phyloP scores from a whole-genome alignment of 2,329 filamentous ascomycete genomes.

The Neopestalotiopsis clavispora region DNA sequence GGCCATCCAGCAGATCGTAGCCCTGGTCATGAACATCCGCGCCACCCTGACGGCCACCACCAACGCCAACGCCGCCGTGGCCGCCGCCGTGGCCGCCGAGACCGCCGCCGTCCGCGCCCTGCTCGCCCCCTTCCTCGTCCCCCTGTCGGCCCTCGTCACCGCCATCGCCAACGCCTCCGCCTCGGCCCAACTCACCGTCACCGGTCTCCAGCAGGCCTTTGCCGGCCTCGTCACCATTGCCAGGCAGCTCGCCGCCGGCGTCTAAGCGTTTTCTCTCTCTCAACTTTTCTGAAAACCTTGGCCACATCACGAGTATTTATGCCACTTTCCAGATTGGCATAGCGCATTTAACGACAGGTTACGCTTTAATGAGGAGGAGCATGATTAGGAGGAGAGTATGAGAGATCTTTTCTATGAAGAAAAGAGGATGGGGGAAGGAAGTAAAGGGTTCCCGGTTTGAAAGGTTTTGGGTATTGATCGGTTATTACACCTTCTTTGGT shows the following conservation, averaged over 20 bases:
- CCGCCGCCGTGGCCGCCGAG: background rate
- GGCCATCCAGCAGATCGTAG: background rate
- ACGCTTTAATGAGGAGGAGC: background rate
- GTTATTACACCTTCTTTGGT: background rate
- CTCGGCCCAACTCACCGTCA: slow-evolving; percentile 5
- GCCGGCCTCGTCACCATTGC: background rate
- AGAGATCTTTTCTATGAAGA: background rate
- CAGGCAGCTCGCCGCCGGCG: background rate
- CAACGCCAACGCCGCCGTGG: background rate
- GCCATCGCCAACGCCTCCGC: slow-evolving; percentile 3
- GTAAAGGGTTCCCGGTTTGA: background rate
- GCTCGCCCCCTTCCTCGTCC: slow-evolving; percentile 3
- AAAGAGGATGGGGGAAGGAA: background rate
- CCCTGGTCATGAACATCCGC: slow-evolving; percentile 5
- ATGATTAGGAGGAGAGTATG: too few relatives aligned
- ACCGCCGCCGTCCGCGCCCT: background rate
- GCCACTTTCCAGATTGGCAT: background rate
- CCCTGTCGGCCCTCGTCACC: background rate
- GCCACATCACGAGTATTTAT: background rate
- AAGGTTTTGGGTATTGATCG: background rate
- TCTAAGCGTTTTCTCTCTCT: background rate
- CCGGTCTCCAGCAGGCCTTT: slow-evolving; percentile 3
- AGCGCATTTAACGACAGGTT: background rate
- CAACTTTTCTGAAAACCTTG: background rate
- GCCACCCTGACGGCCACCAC: background rate